Evolutionary conservation across 352 stramenopile species (phyloP), one percentile per base, ranked within the genome.

Genomic region (Pythium periplocum): DNA sequence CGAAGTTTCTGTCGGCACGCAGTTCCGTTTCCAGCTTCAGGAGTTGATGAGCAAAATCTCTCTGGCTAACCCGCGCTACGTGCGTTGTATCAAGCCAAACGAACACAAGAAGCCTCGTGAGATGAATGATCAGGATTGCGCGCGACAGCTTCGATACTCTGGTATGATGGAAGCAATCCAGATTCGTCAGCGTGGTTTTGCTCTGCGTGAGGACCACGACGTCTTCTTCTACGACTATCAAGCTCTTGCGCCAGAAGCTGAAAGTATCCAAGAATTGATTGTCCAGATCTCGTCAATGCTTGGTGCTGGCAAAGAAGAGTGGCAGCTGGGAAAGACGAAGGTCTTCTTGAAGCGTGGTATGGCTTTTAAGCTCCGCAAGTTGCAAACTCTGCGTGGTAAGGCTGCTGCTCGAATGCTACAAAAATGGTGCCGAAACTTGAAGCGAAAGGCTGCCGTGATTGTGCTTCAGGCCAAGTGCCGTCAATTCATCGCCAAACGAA

Each of bases 161-260:
- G 87, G 87, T 38, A 96, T 96, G 86, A 95, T 96, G 84, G 86
- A 96, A 52, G 84, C 86, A 8, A 95, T 96, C 48, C 84, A 96
- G 59, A 96, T 96, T 45, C 86, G 86, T 45, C 86, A 95, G 61
- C 82, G 81, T 39, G 86, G 86, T 11, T 96, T 96, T 64, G 86
- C 83, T 35, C 56, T 96, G 17, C 82, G 86, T 9, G 86, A 96
- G 51, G 86, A 96, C 40, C 86, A 96, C 59, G 86, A 96, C 48
- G 84, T 93, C 32, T 96, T 96, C 58, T 96, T 96, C 57, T 95
- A 96, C 54, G 84, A 96, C 58, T 95, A 93, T 46, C 82, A 94
- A 48, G 79, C 78, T n/a, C 61, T 96, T 12, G 80, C 81, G 2
- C 86, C 86, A n/a, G 69, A 89, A 9, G 82, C 84, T 0, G 83